phyloP scores from a whole-genome alignment of 805 yeast genomes.

The Cyberlindnera euphorbiae region DNA sequence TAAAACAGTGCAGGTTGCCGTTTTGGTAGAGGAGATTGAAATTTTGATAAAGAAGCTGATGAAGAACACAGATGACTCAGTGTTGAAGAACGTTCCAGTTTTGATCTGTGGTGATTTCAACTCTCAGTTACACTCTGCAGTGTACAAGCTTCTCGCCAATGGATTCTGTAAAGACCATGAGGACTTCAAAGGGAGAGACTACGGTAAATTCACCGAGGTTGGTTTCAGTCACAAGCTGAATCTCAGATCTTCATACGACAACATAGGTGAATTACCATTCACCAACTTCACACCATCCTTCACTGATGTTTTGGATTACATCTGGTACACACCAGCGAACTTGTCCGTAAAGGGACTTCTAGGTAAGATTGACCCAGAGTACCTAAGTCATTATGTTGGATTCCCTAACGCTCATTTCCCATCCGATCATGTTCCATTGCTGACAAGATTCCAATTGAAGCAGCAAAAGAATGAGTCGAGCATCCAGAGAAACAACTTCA shows the following conservation, averaged over 20 bases:
- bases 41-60: constrained; percentile 40
- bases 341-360: constrained; percentile 79
- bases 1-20: constrained; percentile 91
- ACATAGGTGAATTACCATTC: constrained; percentile 85
- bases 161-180: constrained; percentile 75
- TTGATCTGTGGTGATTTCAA: constrained; percentile 95
- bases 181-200: constrained; percentile 82
- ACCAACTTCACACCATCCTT: constrained; percentile 93
- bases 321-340: constrained; percentile 87
- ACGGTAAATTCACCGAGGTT: constrained; percentile 85
- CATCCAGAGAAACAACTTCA: constrained; percentile 18
- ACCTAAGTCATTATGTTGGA: constrained; percentile 74
- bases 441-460: constrained; percentile 51
- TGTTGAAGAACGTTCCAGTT: constrained; percentile 60
- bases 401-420: constrained; percentile 93
- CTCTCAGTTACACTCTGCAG: constrained; percentile 83
- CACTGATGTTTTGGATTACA: constrained; percentile 89
- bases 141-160: constrained; percentile 79
- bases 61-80: constrained; percentile 36
- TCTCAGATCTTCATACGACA: constrained; percentile 78
- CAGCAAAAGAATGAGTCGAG: constrained; percentile 31
- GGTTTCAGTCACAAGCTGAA: constrained; percentile 81
- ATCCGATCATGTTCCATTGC: constrained; percentile 89
- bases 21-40: constrained; percentile 83
- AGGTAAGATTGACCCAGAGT: constrained; percentile 79